Evolutionary conservation across 371 early-diverging fungal genomes (phyloP).

Genomic region (Agmasoma carcini): DNA sequence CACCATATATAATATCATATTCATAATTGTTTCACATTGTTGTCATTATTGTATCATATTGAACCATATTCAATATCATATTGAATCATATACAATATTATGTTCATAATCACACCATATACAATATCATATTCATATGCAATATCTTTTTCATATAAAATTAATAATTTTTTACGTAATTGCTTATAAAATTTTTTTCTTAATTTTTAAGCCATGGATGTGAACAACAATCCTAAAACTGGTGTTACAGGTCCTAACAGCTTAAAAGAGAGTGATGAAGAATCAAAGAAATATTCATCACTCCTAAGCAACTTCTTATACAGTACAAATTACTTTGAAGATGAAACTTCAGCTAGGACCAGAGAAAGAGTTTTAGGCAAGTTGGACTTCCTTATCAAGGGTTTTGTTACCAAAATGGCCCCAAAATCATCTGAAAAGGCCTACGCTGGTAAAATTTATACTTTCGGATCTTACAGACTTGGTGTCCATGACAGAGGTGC

Average conservation of each 20-base stretch:
- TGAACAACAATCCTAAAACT: conserved; percentile 16
- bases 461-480: conserved; percentile 91
- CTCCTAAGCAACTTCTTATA: neutral
- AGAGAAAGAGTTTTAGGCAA: conserved; percentile 55
- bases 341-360: conserved; percentile 57
- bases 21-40: too few species aligned
- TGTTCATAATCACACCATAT: too few species aligned
- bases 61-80: too few species aligned
- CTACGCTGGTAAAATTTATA: conserved; percentile 88
- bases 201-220: too few species aligned
- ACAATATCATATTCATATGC: too few species aligned
- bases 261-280: conserved; percentile 29
- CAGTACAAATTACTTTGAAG: conserved; percentile 50
- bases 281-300: neutral
- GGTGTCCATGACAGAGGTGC: conserved; percentile 89
- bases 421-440: conserved; percentile 57
- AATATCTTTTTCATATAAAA: too few species aligned
- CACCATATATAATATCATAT: too few species aligned
- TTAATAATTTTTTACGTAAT: too few species aligned
- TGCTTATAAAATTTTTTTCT: too few species aligned
- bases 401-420: conserved; percentile 45
- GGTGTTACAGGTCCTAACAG: conserved; percentile 37
- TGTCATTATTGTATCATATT: too few species aligned
- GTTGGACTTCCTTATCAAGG: conserved; percentile 45
- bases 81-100: too few species aligned